These are phyloP conservation scores for Kurtzmaniella cleridarum DNA, from an alignment of 805 yeast species.

Conservation along the genomic window DNA sequence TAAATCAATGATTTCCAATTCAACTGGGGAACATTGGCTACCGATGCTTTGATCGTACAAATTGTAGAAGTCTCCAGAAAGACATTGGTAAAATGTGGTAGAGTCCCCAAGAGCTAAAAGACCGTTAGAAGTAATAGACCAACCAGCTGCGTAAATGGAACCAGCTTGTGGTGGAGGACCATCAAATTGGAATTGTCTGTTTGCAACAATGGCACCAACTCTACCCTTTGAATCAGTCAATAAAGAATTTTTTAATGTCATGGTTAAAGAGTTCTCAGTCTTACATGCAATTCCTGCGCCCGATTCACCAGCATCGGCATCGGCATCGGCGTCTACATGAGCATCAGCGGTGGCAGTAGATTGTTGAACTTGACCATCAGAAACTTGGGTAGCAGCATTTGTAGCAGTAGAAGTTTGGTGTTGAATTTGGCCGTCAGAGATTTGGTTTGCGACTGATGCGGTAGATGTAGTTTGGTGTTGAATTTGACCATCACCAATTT, in stretches of 20 bases:
- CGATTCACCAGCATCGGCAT: slow-evolving; percentile 37
- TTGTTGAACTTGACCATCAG: slow-evolving; percentile 24
- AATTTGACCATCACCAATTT: slow-evolving; percentile 19
- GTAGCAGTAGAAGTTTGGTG: slow-evolving; percentile 17
- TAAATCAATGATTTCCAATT: slow-evolving; percentile 54
- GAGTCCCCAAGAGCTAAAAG: slow-evolving; percentile 55
- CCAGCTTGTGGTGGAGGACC: slow-evolving; percentile 84
- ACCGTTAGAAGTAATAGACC: slow-evolving; percentile 47
- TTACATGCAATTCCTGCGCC: slow-evolving; percentile 36
- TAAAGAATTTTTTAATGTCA: slow-evolving; percentile 15
- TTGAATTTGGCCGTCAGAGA: slow-evolving; percentile 16
- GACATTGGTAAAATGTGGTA: slow-evolving; percentile 62
- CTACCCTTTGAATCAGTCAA: slow-evolving; percentile 36
- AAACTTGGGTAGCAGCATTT: slow-evolving; percentile 27
- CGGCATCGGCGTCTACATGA: slow-evolving; percentile 47
- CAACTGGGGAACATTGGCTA: slow-evolving; percentile 57
- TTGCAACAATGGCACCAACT: slow-evolving; percentile 43
- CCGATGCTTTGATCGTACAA: slow-evolving; percentile 60
- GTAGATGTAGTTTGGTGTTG: slow-evolving; percentile 20
- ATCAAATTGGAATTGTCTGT: slow-evolving; percentile 73
- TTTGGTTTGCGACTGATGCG: slow-evolving; percentile 12
- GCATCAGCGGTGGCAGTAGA: slow-evolving; percentile 40
- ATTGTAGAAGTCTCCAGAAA: slow-evolving; percentile 70
- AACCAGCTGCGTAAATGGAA: slow-evolving; percentile 59
- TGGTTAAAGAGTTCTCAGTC: slow-evolving; percentile 26